phyloP scores from a whole-genome alignment of 2,329 filamentous ascomycete species.

The Ceratocystis diversiconidia region DNA sequence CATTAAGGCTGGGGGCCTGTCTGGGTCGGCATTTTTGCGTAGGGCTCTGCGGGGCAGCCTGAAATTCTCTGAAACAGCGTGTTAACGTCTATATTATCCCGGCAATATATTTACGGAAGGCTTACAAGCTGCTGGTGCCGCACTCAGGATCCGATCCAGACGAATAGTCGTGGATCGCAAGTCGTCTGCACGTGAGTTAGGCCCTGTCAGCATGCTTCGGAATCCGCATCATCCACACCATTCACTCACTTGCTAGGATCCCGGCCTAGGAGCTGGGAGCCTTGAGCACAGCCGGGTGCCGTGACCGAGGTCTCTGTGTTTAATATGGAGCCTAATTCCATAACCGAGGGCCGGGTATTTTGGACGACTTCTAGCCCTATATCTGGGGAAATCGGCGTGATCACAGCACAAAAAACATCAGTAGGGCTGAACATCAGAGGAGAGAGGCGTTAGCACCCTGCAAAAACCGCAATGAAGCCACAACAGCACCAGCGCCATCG shows the following conservation, averaged over 20 bases:
- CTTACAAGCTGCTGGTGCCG: not conserved
- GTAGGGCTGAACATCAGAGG: not conserved
- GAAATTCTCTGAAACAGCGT: not conserved
- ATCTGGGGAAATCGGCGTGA: not conserved
- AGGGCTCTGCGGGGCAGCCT: accelerated
- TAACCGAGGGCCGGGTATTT: not conserved
- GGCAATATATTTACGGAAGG: not conserved
- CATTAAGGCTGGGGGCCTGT: not conserved
- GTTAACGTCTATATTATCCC: too few species aligned
- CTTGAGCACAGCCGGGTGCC: not conserved
- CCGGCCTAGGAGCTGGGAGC: not conserved
- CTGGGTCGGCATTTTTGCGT: not conserved
- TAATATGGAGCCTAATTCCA: too few species aligned
- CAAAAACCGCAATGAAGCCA: not conserved
- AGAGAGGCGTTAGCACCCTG: not conserved
- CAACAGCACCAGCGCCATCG: not conserved
- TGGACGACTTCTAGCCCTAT: not conserved
- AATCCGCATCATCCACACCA: not conserved
- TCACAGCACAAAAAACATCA: not conserved
- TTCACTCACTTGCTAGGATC: not conserved
- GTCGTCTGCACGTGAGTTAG: not conserved
- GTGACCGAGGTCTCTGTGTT: not conserved
- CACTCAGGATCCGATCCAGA: not conserved
- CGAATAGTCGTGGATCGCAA: not conserved
- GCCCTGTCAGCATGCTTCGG: not conserved